phyloP scores from a whole-genome alignment of 305 asterid genomes.

The Plantago coronopus region DNA sequence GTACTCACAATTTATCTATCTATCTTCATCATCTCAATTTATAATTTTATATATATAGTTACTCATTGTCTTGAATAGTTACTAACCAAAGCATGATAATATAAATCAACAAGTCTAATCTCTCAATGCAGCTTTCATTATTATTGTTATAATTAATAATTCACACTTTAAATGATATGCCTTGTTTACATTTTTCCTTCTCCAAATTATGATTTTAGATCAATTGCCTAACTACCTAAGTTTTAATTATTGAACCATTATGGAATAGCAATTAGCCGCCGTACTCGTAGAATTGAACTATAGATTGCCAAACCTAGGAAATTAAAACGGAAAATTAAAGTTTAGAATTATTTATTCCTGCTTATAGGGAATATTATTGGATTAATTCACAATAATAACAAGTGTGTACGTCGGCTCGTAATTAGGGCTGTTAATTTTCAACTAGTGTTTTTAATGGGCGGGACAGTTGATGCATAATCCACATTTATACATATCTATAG shows the following conservation, averaged over 20 bases:
- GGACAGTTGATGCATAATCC: no score
- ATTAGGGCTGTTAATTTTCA: no score
- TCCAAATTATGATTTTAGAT: background rate
- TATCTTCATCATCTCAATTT: no score
- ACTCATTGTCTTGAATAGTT: slow-evolving; percentile 11
- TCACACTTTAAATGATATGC: background rate
- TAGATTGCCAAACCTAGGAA: slow-evolving; percentile 40
- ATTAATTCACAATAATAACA: no score
- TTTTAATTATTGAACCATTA: slow-evolving; percentile 28
- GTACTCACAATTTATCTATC: slow-evolving; percentile 1
- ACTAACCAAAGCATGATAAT: slow-evolving; percentile 14
- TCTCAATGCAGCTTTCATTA: background rate
- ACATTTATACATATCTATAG: no score
- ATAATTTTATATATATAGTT: no score
- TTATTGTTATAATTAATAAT: slow-evolving; percentile 3
- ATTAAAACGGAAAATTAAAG: background rate
- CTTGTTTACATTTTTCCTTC: background rate
- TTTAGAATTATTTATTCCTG: background rate
- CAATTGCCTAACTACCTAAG: slow-evolving; percentile 1
- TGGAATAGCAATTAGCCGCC: slow-evolving; percentile 7
- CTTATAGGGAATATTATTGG: no score
- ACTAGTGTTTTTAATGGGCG: no score
- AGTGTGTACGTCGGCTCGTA: no score
- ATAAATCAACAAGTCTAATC: background rate
- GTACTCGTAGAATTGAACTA: slow-evolving; percentile 5